Evolutionary conservation across 2,329 filamentous ascomycete species (phyloP).

Genomic region (Fusarium pilosicola): DNA sequence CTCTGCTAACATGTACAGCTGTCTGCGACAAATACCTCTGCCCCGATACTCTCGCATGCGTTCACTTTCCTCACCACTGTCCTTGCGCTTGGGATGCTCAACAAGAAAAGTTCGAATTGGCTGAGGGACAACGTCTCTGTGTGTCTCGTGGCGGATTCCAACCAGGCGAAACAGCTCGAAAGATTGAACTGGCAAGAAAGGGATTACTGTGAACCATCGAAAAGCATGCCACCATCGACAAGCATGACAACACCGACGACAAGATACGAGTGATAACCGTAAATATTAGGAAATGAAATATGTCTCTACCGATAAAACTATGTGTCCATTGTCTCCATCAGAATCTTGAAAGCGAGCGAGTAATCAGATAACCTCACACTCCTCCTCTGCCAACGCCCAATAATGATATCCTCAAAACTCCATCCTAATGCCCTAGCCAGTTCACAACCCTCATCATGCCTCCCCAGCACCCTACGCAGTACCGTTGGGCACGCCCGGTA

Average conservation of each 20-base stretch:
- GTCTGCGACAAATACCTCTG: conserved; percentile 94
- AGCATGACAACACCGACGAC: background rate
- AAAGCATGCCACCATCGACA: background rate
- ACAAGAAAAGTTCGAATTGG: conserved; percentile 81
- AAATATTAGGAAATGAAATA: conserved; percentile 34
- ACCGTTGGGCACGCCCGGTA: conserved; percentile 57
- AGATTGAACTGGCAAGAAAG: conserved; percentile 83
- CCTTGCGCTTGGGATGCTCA: conserved; percentile 84
- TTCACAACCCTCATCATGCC: conserved; percentile 17
- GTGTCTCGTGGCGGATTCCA: conserved; percentile 80
- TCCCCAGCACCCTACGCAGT: conserved; percentile 38
- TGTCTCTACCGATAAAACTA: conserved; percentile 25
- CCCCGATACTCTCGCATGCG: conserved; percentile 92
- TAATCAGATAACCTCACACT: conserved; percentile 19
- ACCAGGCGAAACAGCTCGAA: conserved; percentile 75
- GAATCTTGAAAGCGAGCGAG: conserved; percentile 31
- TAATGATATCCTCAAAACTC: conserved; percentile 45
- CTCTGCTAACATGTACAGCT: conserved; percentile 58
- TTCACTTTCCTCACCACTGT: conserved; percentile 96
- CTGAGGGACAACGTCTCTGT: conserved; percentile 78
- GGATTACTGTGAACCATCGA: conserved; percentile 64
- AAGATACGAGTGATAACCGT: background rate
- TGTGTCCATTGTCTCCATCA: conserved; percentile 26
- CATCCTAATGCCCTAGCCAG: conserved; percentile 25
- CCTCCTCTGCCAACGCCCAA: conserved; percentile 41